Conservation (phyloP, 257 asterid genomes). For the Verbena officinalis region DNA sequence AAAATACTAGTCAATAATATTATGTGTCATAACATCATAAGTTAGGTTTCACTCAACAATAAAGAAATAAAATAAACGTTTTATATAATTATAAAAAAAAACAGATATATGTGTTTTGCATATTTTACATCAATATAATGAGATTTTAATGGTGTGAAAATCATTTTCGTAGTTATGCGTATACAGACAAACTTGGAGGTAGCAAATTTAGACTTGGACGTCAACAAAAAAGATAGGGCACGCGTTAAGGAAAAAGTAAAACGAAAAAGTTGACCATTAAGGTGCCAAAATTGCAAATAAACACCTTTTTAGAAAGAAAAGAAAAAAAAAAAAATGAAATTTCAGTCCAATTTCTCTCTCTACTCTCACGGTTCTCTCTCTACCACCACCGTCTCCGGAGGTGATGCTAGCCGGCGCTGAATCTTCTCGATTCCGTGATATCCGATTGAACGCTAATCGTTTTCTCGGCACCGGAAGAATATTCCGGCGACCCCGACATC, state of each 20-base stretch:
- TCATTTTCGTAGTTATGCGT: background rate
- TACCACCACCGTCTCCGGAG: constrained; percentile 35
- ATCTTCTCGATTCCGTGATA: background rate
- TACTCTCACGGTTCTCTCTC: constrained; percentile 19
- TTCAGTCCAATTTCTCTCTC: constrained; percentile 6
- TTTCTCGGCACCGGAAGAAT: constrained; percentile 23
- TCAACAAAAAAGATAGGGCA: constrained; percentile 18
- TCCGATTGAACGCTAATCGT: constrained; percentile 4
- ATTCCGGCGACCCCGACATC: constrained; percentile 31
- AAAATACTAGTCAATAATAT: no score
- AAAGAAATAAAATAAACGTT: no score
- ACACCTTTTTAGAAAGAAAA: background rate
- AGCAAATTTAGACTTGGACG: constrained; percentile 7
- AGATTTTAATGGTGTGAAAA: no score
- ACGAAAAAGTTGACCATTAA: constrained; percentile 38
- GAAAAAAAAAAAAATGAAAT: background rate
- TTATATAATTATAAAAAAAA: no score
- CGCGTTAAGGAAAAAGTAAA: constrained; percentile 35
- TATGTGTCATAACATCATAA: no score
- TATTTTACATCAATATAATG: no score
- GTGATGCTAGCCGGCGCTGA: constrained; percentile 37
- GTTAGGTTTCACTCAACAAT: no score
- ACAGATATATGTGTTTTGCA: no score
- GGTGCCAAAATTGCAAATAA: constrained; percentile 30
- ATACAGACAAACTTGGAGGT: background rate